A percentile compares a stretch with the other conserved stretches of the same genome.
Conservation (phyloP, 73 alveolate genomes). For the Uronychia setigera region DNA sequence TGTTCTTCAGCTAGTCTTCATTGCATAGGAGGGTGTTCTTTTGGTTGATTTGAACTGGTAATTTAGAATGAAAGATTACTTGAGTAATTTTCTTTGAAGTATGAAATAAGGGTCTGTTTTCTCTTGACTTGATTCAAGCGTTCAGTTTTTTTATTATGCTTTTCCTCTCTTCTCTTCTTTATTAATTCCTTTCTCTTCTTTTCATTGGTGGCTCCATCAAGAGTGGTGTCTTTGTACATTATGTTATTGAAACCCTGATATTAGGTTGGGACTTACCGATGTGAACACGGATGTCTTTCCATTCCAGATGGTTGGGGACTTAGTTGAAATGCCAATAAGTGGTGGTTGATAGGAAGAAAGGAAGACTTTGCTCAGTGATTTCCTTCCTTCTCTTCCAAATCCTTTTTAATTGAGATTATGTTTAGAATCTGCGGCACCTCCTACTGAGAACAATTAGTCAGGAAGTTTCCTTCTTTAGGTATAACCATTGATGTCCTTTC, state of each 20-base stretch:
- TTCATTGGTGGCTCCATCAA: not conserved
- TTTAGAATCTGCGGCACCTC: too few species aligned
- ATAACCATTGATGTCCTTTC: too few species aligned
- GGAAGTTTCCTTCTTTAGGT: too few species aligned
- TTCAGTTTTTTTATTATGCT: not conserved
- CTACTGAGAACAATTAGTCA: too few species aligned
- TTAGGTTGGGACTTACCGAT: not conserved
- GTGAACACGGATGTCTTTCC: not conserved
- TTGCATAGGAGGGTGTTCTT: not conserved
- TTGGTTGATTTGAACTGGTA: not conserved
- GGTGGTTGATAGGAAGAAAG: too few species aligned
- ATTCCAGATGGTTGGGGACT: not conserved
- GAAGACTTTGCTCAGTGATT: too few species aligned
- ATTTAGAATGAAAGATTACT: not conserved
- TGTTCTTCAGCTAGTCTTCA: not conserved
- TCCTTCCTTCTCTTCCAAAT: too few species aligned
- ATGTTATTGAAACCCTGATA: not conserved
- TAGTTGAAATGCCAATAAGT: too few species aligned
- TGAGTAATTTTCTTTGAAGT: not conserved
- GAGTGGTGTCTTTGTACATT: not conserved
- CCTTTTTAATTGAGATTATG: too few species aligned
- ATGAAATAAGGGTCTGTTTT: not conserved
- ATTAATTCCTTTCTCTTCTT: not conserved
- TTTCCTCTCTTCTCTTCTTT: not conserved
- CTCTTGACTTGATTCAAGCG: not conserved